Conservation (phyloP, 441 rosid species). For the Euphorbia corollata region DNA sequence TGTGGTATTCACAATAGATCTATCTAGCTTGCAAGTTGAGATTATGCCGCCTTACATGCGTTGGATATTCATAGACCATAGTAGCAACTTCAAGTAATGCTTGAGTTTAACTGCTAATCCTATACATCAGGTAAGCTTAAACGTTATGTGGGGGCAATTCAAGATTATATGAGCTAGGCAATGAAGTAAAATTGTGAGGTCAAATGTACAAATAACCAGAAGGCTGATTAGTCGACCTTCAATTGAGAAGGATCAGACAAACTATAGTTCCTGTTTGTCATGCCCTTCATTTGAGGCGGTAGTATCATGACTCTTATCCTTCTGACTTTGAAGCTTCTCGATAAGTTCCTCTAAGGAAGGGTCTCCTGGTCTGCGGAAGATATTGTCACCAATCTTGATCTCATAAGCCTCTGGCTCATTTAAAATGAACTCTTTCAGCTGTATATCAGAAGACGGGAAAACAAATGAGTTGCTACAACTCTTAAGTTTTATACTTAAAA, state of each 20-base stretch:
- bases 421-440: constrained; percentile 76
- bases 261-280: constrained; percentile 54
- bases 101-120: no score
- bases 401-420: constrained; percentile 76
- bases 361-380: constrained; percentile 69
- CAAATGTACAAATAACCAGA: no score
- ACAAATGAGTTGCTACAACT: background rate
- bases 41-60: no score
- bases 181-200: no score
- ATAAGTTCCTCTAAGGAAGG: constrained; percentile 63
- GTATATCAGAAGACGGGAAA: constrained; percentile 6
- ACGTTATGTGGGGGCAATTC: no score
- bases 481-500: background rate
- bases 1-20: no score
- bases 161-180: no score
- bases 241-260: background rate
- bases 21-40: no score
- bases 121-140: no score
- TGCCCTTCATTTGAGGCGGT: constrained; percentile 14
- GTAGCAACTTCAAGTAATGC: no score
- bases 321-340: constrained; percentile 32
- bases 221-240: no score
- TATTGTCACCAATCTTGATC: constrained; percentile 68
- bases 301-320: constrained; percentile 19
- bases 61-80: no score